phyloP scores from a whole-genome alignment of 257 asterid genomes.

The Solanum corneliomulleri region DNA sequence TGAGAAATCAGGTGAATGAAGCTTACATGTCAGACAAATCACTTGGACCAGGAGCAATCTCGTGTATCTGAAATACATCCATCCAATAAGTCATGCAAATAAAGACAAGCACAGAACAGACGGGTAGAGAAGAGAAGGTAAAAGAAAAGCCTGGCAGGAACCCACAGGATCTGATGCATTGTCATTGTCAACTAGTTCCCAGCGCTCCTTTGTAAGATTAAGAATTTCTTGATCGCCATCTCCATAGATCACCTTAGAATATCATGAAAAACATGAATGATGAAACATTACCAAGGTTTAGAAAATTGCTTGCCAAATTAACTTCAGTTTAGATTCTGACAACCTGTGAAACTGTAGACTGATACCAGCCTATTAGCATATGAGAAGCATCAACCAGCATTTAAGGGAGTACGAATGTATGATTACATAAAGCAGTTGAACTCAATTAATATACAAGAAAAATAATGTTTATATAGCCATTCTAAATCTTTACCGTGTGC shows the following conservation, averaged over 20 bases:
- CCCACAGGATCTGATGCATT: constrained; percentile 3
- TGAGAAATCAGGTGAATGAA: neutral
- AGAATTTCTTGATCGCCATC: constrained; percentile 17
- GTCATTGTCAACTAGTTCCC: constrained; percentile 10
- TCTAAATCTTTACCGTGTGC: constrained; percentile 17
- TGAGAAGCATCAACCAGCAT: neutral
- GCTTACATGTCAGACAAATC: constrained; percentile 4
- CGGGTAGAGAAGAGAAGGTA: neutral
- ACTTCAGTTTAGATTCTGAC: neutral
- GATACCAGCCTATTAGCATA: neutral
- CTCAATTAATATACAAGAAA: neutral
- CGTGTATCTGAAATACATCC: neutral
- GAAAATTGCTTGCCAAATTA: neutral
- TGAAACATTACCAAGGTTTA: neutral
- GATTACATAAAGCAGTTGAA: neutral
- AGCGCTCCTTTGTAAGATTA: constrained; percentile 12
- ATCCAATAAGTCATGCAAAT: neutral
- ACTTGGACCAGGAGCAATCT: neutral
- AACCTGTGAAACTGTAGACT: neutral
- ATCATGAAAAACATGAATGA: neutral
- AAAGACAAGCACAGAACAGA: neutral
- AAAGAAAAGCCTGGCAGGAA: neutral
- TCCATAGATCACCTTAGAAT: constrained; percentile 15
- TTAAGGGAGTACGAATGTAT: neutral
- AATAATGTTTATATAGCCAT: neutral